Evolutionary conservation across 176 grass and related monocot genomes (phyloP).

Genomic region (Avena eriantha): DNA sequence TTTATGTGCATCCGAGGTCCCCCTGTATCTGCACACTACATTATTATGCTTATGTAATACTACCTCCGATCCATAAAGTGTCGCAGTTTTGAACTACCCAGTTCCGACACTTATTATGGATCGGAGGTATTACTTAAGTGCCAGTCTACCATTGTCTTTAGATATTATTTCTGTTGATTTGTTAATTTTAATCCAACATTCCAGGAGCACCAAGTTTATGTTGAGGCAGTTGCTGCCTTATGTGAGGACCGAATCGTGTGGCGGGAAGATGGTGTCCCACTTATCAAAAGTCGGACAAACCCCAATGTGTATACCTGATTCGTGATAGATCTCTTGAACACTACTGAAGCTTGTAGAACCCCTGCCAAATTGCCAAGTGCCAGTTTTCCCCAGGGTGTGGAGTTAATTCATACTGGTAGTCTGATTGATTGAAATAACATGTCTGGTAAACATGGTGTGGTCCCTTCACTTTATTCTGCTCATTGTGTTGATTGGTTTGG

Average conservation of each 20-base stretch:
- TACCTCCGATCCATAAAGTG: neutral
- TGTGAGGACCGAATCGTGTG: constrained; percentile 77
- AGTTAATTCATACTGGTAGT: constrained; percentile 13
- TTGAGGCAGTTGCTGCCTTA: constrained; percentile 80
- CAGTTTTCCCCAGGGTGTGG: constrained; percentile 26
- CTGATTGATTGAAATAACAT: constrained; percentile 21
- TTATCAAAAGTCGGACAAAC: constrained; percentile 50
- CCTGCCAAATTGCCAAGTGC: neutral
- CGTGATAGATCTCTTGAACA: neutral
- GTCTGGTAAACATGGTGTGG: neutral
- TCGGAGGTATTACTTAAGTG: neutral
- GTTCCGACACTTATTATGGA: neutral
- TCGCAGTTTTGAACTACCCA: constrained; percentile 13
- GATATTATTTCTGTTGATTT: constrained; percentile 8
- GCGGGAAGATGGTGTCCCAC: constrained; percentile 76
- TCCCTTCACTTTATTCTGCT: neutral
- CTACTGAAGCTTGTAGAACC: constrained; percentile 2
- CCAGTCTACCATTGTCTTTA: neutral
- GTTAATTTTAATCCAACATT: neutral
- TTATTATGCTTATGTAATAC: neutral
- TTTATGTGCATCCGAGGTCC: neutral
- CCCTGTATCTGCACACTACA: constrained; percentile 2
- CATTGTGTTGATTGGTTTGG: neutral
- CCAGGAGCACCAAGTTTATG: constrained; percentile 85
- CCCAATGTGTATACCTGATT: constrained; percentile 54